Conservation (phyloP, 139 green algal species). For the Astrephomene gubernaculifera region DNA sequence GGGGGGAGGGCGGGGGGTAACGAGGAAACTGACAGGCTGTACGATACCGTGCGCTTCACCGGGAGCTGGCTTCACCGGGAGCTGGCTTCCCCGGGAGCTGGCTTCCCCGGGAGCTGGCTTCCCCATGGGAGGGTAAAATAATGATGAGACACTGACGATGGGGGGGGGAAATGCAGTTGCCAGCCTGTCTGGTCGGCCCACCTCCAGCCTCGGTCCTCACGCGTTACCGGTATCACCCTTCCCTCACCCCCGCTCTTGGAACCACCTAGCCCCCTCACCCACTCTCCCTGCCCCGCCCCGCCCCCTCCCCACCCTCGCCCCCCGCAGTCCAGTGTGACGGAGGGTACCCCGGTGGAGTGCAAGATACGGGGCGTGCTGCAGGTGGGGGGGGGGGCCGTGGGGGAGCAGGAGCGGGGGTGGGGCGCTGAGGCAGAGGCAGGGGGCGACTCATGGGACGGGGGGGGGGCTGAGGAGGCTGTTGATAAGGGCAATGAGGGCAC, state of each 20-base stretch:
- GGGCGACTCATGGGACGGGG: too few species aligned
- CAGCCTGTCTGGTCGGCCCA: too few species aligned
- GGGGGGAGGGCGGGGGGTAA: neutral
- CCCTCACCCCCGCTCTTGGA: too few species aligned
- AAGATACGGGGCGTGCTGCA: conserved; percentile 85
- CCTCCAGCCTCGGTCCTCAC: too few species aligned
- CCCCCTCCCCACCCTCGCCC: neutral
- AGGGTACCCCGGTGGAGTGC: conserved; percentile 80
- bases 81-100: neutral
- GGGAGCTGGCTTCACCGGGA: neutral
- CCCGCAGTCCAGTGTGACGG: conserved; percentile 44
- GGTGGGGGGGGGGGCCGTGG: conserved; percentile 47
- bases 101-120: neutral
- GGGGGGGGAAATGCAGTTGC: too few species aligned
- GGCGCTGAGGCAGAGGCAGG: neutral
- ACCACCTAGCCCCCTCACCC: too few species aligned
- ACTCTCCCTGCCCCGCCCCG: too few species aligned
- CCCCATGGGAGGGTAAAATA: neutral
- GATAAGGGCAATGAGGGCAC: too few species aligned
- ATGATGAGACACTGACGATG: too few species aligned
- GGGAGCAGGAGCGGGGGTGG: neutral
- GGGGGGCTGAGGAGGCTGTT: too few species aligned
- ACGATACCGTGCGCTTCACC: neutral
- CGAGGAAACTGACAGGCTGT: neutral
- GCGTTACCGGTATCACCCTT: too few species aligned